Evolutionary conservation across 768 basidiomycete species (phyloP).

Genomic region (Mycena capillaripes): DNA sequence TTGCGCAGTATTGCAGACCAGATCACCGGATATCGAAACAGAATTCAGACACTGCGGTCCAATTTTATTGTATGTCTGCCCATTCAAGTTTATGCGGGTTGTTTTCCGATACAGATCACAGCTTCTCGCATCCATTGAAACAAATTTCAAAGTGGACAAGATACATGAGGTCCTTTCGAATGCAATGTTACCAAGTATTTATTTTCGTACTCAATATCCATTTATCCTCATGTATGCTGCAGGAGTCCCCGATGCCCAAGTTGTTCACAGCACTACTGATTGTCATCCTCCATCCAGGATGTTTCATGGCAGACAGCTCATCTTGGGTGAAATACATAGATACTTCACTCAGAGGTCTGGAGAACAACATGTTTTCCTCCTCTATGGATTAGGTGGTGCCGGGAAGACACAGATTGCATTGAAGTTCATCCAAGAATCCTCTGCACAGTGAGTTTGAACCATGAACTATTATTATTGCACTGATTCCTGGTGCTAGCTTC

Average conservation of each 20-base stretch:
- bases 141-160: neutral
- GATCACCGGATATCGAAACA: neutral
- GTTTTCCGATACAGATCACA: neutral
- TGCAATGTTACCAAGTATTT: neutral
- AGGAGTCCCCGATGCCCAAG: neutral
- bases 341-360: neutral
- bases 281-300: neutral
- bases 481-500: neutral
- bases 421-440: neutral
- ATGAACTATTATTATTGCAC: neutral
- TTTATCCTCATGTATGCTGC: neutral
- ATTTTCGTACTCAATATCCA: neutral
- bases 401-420: neutral
- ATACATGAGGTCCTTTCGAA: neutral
- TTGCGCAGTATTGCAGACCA: neutral
- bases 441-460: neutral
- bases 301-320: neutral
- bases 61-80: slow-evolving; percentile 2
- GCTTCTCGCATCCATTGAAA: neutral
- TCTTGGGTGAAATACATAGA: neutral
- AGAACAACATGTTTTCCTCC: neutral
- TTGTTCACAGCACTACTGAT: neutral
- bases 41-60: neutral
- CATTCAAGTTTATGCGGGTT: neutral
- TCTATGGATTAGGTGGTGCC: neutral